phyloP scores from a whole-genome alignment of 352 stramenopile genomes.

The Aphanomyces euteiches region DNA sequence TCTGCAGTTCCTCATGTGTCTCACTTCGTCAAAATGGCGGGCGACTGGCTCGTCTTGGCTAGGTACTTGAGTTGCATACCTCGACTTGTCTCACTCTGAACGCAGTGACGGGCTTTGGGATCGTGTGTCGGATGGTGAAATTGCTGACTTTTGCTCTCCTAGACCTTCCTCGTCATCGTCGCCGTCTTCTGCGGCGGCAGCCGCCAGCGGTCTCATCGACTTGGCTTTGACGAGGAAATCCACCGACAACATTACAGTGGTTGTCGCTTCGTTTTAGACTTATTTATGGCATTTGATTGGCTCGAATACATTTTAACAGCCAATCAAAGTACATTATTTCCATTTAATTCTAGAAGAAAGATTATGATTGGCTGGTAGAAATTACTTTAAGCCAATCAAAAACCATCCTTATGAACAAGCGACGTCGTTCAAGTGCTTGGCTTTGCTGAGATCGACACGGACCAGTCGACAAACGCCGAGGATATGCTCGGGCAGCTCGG shows the following conservation, averaged over 20 bases:
- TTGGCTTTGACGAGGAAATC: slow-evolving; percentile 58
- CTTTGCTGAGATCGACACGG: slow-evolving; percentile 59
- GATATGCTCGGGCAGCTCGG: slow-evolving; percentile 83
- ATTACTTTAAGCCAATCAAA: neutral
- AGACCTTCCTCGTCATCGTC: no score
- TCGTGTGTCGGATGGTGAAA: slow-evolving; percentile 61
- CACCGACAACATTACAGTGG: slow-evolving; percentile 82
- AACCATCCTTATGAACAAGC: neutral
- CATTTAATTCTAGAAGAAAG: neutral
- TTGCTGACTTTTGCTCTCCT: no score
- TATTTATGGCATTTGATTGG: neutral
- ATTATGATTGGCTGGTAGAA: neutral
- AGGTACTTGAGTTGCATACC: slow-evolving; percentile 27
- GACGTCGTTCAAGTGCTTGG: slow-evolving; percentile 41
- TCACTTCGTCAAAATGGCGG: slow-evolving; percentile 45
- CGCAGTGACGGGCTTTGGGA: slow-evolving; percentile 68
- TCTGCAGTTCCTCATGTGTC: slow-evolving; percentile 61
- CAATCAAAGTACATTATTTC: neutral
- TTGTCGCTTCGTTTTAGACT: slow-evolving; percentile 45
- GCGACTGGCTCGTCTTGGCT: slow-evolving; percentile 58
- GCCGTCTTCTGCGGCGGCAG: slow-evolving; percentile 34
- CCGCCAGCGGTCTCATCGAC: slow-evolving; percentile 60
- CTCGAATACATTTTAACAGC: neutral
- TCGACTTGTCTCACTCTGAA: neutral
- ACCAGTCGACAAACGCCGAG: slow-evolving; percentile 81